These are phyloP conservation scores for Lagenaria siceraria DNA, from an alignment of 306 rosid species.

Conservation along the genomic window DNA sequence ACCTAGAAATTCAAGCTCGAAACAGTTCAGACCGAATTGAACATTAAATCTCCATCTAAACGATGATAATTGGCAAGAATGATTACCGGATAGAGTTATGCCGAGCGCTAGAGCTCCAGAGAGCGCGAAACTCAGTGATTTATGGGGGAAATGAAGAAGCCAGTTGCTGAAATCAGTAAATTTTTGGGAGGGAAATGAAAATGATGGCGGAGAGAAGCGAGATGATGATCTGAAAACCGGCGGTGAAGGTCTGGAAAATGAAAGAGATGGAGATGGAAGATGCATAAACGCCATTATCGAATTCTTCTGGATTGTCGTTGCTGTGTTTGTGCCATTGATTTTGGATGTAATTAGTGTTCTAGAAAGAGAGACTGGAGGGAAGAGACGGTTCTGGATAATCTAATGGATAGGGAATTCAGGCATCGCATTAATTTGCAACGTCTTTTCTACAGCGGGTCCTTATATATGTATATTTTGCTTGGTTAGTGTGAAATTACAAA, in stretches of 20 bases:
- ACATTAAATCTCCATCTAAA: background rate
- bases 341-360: background rate
- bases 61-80: background rate
- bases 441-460: too few species aligned
- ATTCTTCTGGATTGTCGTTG: background rate
- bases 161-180: conserved; percentile 9
- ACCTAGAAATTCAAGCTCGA: background rate
- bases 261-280: conserved; percentile 21
- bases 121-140: conserved; percentile 42
- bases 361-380: background rate
- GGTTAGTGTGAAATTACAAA: too few species aligned
- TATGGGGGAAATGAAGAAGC: conserved; percentile 20
- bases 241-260: conserved; percentile 9
- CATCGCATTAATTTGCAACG: background rate
- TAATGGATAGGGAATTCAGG: background rate
- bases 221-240: conserved; percentile 15
- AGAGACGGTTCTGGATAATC: background rate
- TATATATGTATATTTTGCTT: too few species aligned
- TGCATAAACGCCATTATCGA: conserved; percentile 25
- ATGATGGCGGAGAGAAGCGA: conserved; percentile 20
- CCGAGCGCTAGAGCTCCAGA: conserved; percentile 63
- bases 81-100: conserved; percentile 44
- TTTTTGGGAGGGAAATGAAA: conserved; percentile 1
- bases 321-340: background rate
- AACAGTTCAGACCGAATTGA: background rate